Base-by-base conservation (phyloP, 768 basidiomycete species). In the Dictyophora rubrovolvata region DNA sequence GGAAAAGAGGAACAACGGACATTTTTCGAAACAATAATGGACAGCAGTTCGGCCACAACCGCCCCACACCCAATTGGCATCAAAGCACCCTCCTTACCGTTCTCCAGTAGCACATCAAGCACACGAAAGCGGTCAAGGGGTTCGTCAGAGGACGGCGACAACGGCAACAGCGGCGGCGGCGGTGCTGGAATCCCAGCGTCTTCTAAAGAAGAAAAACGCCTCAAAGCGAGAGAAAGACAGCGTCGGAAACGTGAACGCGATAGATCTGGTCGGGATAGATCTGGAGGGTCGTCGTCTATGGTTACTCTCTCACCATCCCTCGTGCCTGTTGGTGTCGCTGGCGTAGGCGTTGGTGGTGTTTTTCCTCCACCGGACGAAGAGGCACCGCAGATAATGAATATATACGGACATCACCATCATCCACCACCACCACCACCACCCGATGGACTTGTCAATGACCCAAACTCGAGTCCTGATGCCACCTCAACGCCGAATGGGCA, bases 171-270 rank as follows among this genome's bases (percentile, higher is more conserved):
- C 28, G 28, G 28, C 28, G 28, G 28, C 28, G 28, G 28, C 7
- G 7, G 28, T 28, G 2, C 28, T 28, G 28, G 28, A 7, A 28
- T 28, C 28, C 28, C 28, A 28, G 4, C 28, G 4, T 28, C 28
- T 28, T 28, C 57, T 9, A 59, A 51, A 17, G 57, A 59, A 53
- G 75, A 81, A 65, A 91, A 91, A 69, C 81, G 89, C 64, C 87
- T 89, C 77, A 90, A 91, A 70, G 89, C 89, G 1, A 87, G 90
- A 47, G 89, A 91, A 69, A 77, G 89, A 61, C 89, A 92, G 69
- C 81, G 89, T 51, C 70, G 87, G 62, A 92, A 92, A 69, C 83
- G 89, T 53, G 89, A 89, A 72, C 80, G 87, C 66, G 79, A 79
- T 70, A 72, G 79, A 51, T 73, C 75, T 33, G 52, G 53, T 23